These are phyloP conservation scores for Aspergillus nanangensis DNA, from an alignment of 495 filamentous ascomycete genomes.

Conservation along the genomic window DNA sequence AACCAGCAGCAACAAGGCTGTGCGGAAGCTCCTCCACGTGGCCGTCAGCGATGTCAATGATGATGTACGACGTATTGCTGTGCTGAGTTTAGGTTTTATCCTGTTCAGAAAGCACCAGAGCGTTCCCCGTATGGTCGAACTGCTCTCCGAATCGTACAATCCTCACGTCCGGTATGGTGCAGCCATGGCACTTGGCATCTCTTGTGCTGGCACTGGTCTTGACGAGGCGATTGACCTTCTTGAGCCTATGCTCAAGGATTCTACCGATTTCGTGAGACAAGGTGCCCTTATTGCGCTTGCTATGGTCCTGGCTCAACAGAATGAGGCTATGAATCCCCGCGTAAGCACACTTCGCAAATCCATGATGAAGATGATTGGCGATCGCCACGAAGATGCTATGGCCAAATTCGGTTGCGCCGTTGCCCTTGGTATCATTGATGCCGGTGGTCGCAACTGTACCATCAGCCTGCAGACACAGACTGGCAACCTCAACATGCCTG, in stretches of 20 bases:
- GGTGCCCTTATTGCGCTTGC: slow-evolving; percentile 91
- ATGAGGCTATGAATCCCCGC: slow-evolving; percentile 91
- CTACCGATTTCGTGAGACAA: slow-evolving; percentile 96
- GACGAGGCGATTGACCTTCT: slow-evolving; percentile 96
- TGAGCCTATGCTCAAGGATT: slow-evolving; percentile 99
- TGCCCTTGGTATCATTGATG: slow-evolving; percentile 95
- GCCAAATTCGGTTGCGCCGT: slow-evolving; percentile 96
- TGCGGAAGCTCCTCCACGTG: slow-evolving; percentile 93
- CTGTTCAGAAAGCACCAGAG: slow-evolving; percentile 96
- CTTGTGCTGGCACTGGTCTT: slow-evolving; percentile 92
- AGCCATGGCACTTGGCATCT: slow-evolving; percentile 97
- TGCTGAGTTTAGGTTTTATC: slow-evolving; percentile 98
- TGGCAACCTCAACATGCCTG: slow-evolving; percentile 95
- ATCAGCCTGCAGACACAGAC: slow-evolving; percentile 97
- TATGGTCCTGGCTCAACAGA: slow-evolving; percentile 98
- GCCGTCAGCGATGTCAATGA: slow-evolving; percentile 98
- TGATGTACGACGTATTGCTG: slow-evolving; percentile 93
- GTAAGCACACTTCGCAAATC: slow-evolving; percentile 77
- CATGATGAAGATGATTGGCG: slow-evolving; percentile 84
- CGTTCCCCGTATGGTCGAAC: slow-evolving; percentile 98
- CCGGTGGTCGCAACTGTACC: slow-evolving; percentile 96
- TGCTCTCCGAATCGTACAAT: slow-evolving; percentile 97
- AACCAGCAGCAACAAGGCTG: slow-evolving; percentile 96
- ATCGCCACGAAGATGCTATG: slow-evolving; percentile 99
- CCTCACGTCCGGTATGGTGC: slow-evolving; percentile 98